A percentile compares a stretch with the other conserved stretches of the same genome.
These are phyloP conservation scores for Lophiotrema nucula DNA, from an alignment of 495 filamentous ascomycete genomes.

Conservation along the genomic window DNA sequence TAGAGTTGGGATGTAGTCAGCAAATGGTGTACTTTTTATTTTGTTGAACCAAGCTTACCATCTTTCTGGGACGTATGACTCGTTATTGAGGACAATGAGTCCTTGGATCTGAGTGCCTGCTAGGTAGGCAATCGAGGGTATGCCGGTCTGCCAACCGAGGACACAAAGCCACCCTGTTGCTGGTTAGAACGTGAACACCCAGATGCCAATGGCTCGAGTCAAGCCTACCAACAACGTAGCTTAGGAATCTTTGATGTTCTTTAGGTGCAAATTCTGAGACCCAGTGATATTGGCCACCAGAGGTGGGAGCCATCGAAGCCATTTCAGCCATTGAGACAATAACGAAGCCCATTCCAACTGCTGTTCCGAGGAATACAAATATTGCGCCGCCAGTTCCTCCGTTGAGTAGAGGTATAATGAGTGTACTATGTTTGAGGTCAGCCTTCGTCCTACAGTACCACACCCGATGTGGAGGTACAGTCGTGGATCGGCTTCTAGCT, in stretches of 20 bases:
- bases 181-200: slow-evolving; percentile 1
- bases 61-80: slow-evolving; percentile 22
- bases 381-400: slow-evolving; percentile 38
- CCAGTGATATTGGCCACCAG: slow-evolving; percentile 56
- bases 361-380: slow-evolving; percentile 17
- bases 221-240: slow-evolving; percentile 49
- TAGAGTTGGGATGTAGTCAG: too few relatives aligned
- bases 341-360: slow-evolving; percentile 18
- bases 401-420: slow-evolving; percentile 34
- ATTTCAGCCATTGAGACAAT: slow-evolving; percentile 31
- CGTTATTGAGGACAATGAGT: slow-evolving; percentile 44
- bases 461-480: too few relatives aligned
- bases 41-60: too few relatives aligned
- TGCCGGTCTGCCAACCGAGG: slow-evolving; percentile 42
- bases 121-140: slow-evolving; percentile 41
- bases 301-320: slow-evolving; percentile 47
- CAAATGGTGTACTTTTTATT: too few relatives aligned
- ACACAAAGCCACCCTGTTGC: slow-evolving; percentile 40
- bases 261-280: slow-evolving; percentile 51
- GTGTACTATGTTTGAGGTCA: slow-evolving; percentile 19
- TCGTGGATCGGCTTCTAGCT: too few relatives aligned
- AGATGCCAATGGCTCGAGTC: neutral
- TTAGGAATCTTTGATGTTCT: slow-evolving; percentile 43
- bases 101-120: slow-evolving; percentile 48
- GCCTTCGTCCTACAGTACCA: neutral